phyloP scores from a whole-genome alignment of 805 yeast species.

The Candida michaelii region DNA sequence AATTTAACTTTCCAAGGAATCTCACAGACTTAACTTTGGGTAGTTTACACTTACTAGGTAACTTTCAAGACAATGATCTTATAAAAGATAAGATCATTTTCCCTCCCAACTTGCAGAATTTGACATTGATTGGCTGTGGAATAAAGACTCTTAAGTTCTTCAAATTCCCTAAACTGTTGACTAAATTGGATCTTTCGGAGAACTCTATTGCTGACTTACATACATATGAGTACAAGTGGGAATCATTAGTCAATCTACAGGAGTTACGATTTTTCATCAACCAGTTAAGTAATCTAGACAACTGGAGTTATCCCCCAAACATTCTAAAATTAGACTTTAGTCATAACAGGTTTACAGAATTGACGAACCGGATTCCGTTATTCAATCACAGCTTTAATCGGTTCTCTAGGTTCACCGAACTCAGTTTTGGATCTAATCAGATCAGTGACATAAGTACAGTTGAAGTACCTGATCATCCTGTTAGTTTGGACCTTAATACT shows the following conservation, averaged over 20 bases:
- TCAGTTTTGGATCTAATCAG: neutral
- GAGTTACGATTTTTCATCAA: slow-evolving; percentile 17
- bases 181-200: slow-evolving; percentile 23
- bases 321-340: slow-evolving; percentile 26
- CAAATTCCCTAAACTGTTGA: slow-evolving; percentile 29
- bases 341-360: slow-evolving; percentile 17
- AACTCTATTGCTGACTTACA: slow-evolving; percentile 22
- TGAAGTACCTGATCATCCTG: slow-evolving; percentile 4
- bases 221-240: slow-evolving; percentile 28
- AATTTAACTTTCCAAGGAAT: slow-evolving; percentile 4
- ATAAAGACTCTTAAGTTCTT: slow-evolving; percentile 19
- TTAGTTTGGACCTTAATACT: neutral
- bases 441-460: neutral
- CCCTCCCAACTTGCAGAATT: slow-evolving; percentile 5
- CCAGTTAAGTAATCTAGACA: neutral
- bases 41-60: neutral
- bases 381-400: slow-evolving; percentile 4
- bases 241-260: slow-evolving; percentile 20
- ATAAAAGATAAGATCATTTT: slow-evolving; percentile 3
- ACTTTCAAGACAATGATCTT: neutral
- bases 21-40: neutral
- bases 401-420: neutral
- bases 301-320: slow-evolving; percentile 24
- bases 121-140: slow-evolving; percentile 10
- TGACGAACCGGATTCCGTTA: slow-evolving; percentile 2